Evolutionary conservation across 257 asterid genomes (phyloP).

Genomic region (Nicotiana undulata): DNA sequence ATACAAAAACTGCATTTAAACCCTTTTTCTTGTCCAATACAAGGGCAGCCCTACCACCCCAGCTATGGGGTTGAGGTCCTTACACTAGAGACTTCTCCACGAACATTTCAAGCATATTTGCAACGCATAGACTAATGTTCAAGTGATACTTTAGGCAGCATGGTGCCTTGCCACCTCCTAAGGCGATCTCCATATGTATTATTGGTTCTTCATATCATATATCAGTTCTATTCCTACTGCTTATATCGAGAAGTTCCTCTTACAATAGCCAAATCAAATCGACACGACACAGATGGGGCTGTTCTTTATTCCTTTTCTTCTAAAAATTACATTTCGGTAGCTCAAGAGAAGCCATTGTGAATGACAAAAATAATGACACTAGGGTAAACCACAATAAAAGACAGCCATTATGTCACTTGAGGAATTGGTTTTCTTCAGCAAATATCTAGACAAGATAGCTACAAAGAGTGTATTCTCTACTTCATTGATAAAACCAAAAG

Average conservation of each 20-base stretch:
- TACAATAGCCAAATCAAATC: neutral
- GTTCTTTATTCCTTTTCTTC: neutral
- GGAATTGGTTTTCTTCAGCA: neutral
- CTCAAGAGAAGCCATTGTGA: neutral
- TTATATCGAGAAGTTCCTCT: neutral
- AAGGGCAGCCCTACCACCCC: neutral
- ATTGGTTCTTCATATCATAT: neutral
- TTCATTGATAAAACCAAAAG: neutral
- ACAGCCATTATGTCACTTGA: neutral
- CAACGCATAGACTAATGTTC: neutral
- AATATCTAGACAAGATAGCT: neutral
- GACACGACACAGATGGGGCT: neutral
- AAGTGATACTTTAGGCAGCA: neutral
- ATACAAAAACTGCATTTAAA: neutral
- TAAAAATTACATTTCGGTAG: neutral
- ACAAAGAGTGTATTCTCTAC: neutral
- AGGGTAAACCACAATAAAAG: neutral
- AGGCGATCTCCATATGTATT: neutral
- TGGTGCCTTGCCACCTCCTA: neutral
- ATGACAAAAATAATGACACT: neutral
- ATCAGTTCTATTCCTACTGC: neutral
- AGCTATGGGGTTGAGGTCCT: neutral
- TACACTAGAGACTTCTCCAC: neutral
- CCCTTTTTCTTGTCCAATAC: neutral
- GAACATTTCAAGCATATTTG: neutral